phyloP scores from a whole-genome alignment of 495 filamentous ascomycete species.

The Penicillium atrosanguineum region DNA sequence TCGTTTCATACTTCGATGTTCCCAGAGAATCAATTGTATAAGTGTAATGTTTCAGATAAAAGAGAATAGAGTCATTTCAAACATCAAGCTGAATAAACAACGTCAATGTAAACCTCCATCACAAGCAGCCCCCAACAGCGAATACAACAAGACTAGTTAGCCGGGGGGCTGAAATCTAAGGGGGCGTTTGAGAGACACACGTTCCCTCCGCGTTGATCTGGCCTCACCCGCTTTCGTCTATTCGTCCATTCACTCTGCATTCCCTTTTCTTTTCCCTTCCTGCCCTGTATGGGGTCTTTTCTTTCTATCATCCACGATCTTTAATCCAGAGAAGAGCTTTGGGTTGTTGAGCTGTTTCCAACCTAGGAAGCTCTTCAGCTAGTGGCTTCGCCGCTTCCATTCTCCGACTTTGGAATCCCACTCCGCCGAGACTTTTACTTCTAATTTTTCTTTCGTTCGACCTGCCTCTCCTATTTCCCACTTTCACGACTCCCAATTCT shows the following conservation, averaged over 20 bases:
- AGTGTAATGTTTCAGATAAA: not conserved
- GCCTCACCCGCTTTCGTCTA: slow-evolving; percentile 32
- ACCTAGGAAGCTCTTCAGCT: slow-evolving; percentile 11
- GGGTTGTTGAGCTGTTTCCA: slow-evolving; percentile 16
- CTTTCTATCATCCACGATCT: slow-evolving; percentile 35
- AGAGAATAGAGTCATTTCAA: not conserved
- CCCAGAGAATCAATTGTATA: not conserved
- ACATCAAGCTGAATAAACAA: not conserved
- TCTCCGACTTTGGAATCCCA: slow-evolving; percentile 3
- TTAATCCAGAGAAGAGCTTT: slow-evolving; percentile 31
- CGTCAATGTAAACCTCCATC: not conserved
- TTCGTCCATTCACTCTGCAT: slow-evolving; percentile 32
- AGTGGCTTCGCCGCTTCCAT: slow-evolving; percentile 4
- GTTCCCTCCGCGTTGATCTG: slow-evolving; percentile 32
- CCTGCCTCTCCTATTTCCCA: not conserved
- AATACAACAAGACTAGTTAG: slow-evolving; percentile 1
- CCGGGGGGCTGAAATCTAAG: slow-evolving; percentile 13
- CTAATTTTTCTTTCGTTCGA: slow-evolving; percentile 13
- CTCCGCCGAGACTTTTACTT: slow-evolving; percentile 3
- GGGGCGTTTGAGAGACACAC: slow-evolving; percentile 21
- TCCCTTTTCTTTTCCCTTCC: slow-evolving; percentile 18
- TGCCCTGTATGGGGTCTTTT: slow-evolving; percentile 38
- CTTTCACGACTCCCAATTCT: not conserved
- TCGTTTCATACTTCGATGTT: not conserved
- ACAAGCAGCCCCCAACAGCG: not conserved